Conservation (phyloP, 208 protist genomes). For the Trypanosoma lewisi region DNA sequence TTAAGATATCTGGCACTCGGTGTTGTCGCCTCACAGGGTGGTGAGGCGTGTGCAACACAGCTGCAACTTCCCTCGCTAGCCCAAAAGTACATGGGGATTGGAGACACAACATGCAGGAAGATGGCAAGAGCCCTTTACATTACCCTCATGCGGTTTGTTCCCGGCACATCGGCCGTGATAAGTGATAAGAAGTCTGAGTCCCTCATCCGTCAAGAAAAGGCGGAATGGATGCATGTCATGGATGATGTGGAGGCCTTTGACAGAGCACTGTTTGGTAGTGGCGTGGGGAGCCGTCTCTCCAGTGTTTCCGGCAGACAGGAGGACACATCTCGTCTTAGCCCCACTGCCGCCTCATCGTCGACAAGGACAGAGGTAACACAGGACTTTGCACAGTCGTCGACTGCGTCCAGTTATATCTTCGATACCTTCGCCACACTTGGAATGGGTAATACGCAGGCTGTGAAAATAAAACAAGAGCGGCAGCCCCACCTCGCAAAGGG, state of each 20-base stretch:
- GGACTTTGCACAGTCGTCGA: not conserved
- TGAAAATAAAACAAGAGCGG: not conserved
- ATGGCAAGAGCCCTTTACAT: slow-evolving; percentile 79
- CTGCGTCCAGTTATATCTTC: not conserved
- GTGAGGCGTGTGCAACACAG: slow-evolving; percentile 1
- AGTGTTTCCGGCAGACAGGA: not conserved
- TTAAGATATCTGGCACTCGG: slow-evolving; percentile 78
- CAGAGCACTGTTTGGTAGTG: slow-evolving; percentile 12
- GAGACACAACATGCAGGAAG: slow-evolving; percentile 69
- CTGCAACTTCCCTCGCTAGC: slow-evolving; percentile 20
- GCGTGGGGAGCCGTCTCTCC: not conserved
- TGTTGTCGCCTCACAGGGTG: slow-evolving; percentile 31
- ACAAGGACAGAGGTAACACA: not conserved
- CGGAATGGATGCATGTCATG: slow-evolving; percentile 33
- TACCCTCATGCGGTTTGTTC: slow-evolving; percentile 42
- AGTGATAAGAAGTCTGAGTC: slow-evolving; percentile 42
- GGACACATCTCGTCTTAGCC: not conserved
- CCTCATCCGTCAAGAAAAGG: slow-evolving; percentile 57
- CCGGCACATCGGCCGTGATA: slow-evolving; percentile 18
- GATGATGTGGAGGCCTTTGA: slow-evolving; percentile 37
- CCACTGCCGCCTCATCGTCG: not conserved
- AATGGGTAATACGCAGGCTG: not conserved
- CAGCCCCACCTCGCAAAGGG: not conserved
- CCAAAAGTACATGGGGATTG: slow-evolving; percentile 51
- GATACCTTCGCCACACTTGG: slow-evolving; percentile 2